Percentiles rank a stretch among this genome's conserved stretches.
phyloP scores from a whole-genome alignment of 2,329 filamentous ascomycete species.

The Tolypocladium tundrense region DNA sequence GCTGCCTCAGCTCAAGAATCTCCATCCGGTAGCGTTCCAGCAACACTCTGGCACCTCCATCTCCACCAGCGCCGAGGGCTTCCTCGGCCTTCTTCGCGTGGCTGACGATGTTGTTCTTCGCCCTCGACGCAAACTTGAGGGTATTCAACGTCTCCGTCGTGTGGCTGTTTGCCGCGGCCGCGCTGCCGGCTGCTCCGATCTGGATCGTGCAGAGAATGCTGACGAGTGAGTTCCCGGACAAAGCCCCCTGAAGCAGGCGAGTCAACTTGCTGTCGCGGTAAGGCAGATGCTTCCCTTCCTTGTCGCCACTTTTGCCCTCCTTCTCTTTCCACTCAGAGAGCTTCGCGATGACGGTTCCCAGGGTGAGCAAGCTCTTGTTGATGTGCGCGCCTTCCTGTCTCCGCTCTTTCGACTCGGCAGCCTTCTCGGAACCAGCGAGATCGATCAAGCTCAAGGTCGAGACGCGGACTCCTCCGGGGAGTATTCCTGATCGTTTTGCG shows the following conservation, averaged over 20 bases:
- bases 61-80: constrained; percentile 67
- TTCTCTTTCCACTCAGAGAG: constrained; percentile 87
- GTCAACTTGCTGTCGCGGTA: constrained; percentile 98
- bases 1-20: constrained; percentile 68
- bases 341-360: constrained; percentile 89
- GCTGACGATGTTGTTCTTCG: constrained; percentile 96
- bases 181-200: constrained; percentile 65
- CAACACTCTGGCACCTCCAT: constrained; percentile 76
- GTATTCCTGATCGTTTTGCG: constrained; percentile 57
- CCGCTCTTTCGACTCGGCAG: constrained; percentile 89
- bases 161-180: constrained; percentile 62
- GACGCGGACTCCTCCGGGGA: constrained; percentile 84
- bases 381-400: constrained; percentile 94
- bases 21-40: constrained; percentile 91
- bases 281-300: constrained; percentile 84
- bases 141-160: constrained; percentile 89
- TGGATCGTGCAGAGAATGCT: constrained; percentile 97
- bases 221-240: constrained; percentile 88
- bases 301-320: constrained; percentile 59
- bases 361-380: constrained; percentile 91
- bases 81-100: constrained; percentile 94
- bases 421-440: constrained; percentile 90
- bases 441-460: constrained; percentile 94
- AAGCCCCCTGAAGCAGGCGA: constrained; percentile 77
- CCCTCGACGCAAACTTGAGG: constrained; percentile 89